Conservation (phyloP, 2,329 filamentous ascomycete genomes). For the Beauveria caledonica region DNA sequence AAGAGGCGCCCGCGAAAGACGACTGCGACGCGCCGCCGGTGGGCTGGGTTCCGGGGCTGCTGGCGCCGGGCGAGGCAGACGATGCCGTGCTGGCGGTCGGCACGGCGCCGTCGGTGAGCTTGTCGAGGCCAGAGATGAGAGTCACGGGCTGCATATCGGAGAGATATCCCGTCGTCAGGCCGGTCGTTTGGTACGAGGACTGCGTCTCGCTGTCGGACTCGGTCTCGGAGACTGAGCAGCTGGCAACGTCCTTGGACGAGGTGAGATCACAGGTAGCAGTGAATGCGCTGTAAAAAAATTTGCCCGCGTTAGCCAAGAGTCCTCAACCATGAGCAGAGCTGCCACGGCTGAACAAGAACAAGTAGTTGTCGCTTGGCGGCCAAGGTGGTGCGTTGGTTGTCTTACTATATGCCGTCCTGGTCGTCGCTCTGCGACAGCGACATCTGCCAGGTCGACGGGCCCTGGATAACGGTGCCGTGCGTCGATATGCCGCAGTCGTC, state of each 20-base stretch:
- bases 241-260: conserved; percentile 17
- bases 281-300: not conserved
- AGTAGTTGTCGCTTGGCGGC: too few species aligned
- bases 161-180: conserved; percentile 16
- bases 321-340: not conserved
- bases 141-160: conserved; percentile 22
- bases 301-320: not conserved
- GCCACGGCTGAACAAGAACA: not conserved
- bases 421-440: conserved; percentile 10
- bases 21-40: conserved; percentile 2
- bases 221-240: conserved; percentile 16
- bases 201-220: not conserved
- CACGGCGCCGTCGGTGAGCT: conserved; percentile 18
- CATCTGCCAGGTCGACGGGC: conserved; percentile 20
- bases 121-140: conserved; percentile 30
- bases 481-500: conserved; percentile 20
- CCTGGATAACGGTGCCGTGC: conserved; percentile 21
- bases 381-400: not conserved
- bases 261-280: conserved; percentile 19
- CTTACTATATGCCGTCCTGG: conserved; percentile 15
- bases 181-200: conserved; percentile 1
- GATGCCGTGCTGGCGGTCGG: conserved; percentile 13
- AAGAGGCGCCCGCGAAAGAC: conserved; percentile 11
- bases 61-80: not conserved
- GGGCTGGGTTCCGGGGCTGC: conserved; percentile 5